Percentiles rank a stretch among this genome's conserved stretches.
Evolutionary conservation across 306 rosid genomes (phyloP).

Genomic region (Malus sylvestris): DNA sequence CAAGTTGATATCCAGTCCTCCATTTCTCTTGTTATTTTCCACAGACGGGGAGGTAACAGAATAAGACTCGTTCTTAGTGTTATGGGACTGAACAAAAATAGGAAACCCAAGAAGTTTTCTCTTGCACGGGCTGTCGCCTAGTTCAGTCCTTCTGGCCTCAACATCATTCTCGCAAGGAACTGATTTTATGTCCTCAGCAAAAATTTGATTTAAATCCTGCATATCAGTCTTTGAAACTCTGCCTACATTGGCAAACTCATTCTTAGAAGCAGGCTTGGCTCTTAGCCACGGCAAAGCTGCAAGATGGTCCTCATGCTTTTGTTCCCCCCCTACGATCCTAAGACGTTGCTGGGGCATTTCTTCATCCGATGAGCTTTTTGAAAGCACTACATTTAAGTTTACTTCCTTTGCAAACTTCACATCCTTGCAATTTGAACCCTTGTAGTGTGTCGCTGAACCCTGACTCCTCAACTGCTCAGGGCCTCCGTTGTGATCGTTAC

Average conservation of each 20-base stretch:
- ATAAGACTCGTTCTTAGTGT: constrained; percentile 49
- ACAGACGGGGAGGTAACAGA: constrained; percentile 25
- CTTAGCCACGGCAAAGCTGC: constrained; percentile 66
- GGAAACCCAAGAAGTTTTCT: constrained; percentile 61
- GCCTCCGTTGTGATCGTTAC: constrained; percentile 32
- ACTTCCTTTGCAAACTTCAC: constrained; percentile 48
- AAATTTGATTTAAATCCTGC: constrained; percentile 21
- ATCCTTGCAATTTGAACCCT: constrained; percentile 43
- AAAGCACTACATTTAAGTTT: constrained; percentile 61
- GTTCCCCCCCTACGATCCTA: constrained; percentile 35
- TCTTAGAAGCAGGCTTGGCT: constrained; percentile 29
- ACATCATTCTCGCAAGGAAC: constrained; percentile 35
- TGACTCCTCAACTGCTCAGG: constrained; percentile 33
- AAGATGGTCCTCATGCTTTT: constrained; percentile 42
- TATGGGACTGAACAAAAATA: constrained; percentile 41
- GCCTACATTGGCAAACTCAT: constrained; percentile 25
- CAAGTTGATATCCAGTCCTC: constrained; percentile 67
- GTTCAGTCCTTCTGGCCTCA: constrained; percentile 39
- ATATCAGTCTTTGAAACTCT: constrained; percentile 25
- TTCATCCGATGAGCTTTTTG: constrained; percentile 44
- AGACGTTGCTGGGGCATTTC: constrained; percentile 25
- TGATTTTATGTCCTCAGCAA: constrained; percentile 30
- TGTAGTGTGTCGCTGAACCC: constrained; percentile 29
- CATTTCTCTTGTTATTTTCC: constrained; percentile 32
- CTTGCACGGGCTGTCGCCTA: constrained; percentile 32